Base-by-base conservation (phyloP, 164 flowering plant genomes). In the Dillenia suffruticosa region DNA sequence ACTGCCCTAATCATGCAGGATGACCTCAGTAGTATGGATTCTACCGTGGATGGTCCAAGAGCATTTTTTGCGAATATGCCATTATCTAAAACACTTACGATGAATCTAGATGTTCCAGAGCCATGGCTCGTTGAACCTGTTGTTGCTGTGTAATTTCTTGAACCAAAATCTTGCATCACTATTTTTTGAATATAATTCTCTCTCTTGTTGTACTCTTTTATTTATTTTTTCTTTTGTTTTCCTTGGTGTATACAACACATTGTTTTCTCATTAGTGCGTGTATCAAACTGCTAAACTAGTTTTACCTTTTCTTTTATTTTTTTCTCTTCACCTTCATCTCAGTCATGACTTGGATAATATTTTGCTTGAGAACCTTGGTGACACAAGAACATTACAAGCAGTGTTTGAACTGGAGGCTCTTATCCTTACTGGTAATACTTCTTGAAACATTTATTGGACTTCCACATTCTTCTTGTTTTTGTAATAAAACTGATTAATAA, bases 71-170 rank as follows among this genome's bases (percentile, higher is more conserved):
- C 96, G 56, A 89, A 91, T 68, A 91, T 91, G 99, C 99, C 99
- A 51, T 68, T 91, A 58, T 88, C 99, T 58, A 94, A 94, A 76
- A 94, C 99, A 11, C 92, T 94, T 51, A 94, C 99, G 58, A 94
- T 94, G 99, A 91, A 94, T 81, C 93, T 94, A 65, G 99, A 94
- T 80, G 99, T 94, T 70, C 99, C 99, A 46, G 99, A 94, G 73
- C 96, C 99, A 59, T 94, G 99, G 99, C 97, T 94, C 71, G 88
- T 94, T 69, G 96, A 94, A 78, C 94, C 99, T 58, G 83, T 89
- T 53, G 65, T 91, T 89, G 97, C 99, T 47, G 74, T 94, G 99
- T 91, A 88, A 61, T 67, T 50, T 57, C 47, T 51, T 16, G 13
- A 40, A 58, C 51, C 13, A 50, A 19, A 8, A 51, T 57, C 9